phyloP scores from a whole-genome alignment of 2,329 filamentous ascomycete species.

The Colletotrichum euphorbiae region DNA sequence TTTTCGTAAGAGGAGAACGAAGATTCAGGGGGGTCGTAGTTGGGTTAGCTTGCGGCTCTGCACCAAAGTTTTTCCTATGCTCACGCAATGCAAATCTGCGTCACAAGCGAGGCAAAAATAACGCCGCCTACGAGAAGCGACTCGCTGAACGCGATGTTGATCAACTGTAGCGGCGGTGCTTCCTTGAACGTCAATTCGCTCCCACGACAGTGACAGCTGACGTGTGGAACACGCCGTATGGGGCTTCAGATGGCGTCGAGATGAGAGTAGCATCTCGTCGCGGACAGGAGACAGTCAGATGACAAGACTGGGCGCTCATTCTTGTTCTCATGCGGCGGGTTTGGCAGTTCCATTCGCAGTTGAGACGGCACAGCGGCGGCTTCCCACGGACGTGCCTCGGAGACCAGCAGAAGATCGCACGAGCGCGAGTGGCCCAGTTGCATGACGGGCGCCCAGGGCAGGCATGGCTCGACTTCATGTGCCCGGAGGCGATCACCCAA shows the following conservation, averaged over 20 bases:
- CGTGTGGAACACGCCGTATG: slow-evolving; percentile 8
- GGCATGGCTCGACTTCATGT: slow-evolving; percentile 4
- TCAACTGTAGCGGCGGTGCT: neutral
- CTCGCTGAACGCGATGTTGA: neutral
- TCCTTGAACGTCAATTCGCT: slow-evolving; percentile 4
- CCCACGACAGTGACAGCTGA: slow-evolving; percentile 20
- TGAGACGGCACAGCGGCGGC: slow-evolving; percentile 21
- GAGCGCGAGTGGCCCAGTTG: neutral
- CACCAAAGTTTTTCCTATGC: slow-evolving; percentile 4
- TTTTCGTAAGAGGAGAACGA: neutral
- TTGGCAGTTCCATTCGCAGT: slow-evolving; percentile 14
- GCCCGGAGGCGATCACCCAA: slow-evolving; percentile 5
- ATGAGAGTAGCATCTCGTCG: slow-evolving; percentile 22
- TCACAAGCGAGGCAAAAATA: slow-evolving; percentile 15
- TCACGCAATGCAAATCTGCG: slow-evolving; percentile 1
- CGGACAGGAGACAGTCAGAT: slow-evolving; percentile 32
- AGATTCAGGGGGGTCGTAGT: neutral
- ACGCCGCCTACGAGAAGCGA: slow-evolving; percentile 6
- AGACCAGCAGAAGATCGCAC: slow-evolving; percentile 23
- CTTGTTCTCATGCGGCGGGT: slow-evolving; percentile 16
- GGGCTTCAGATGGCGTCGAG: slow-evolving; percentile 32
- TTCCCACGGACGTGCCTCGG: slow-evolving; percentile 1
- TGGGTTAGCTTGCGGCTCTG: slow-evolving; percentile 9
- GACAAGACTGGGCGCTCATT: slow-evolving; percentile 24
- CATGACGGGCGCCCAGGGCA: neutral